phyloP scores from a whole-genome alignment of 768 basidiomycete species.

The Tricholoma terreum region DNA sequence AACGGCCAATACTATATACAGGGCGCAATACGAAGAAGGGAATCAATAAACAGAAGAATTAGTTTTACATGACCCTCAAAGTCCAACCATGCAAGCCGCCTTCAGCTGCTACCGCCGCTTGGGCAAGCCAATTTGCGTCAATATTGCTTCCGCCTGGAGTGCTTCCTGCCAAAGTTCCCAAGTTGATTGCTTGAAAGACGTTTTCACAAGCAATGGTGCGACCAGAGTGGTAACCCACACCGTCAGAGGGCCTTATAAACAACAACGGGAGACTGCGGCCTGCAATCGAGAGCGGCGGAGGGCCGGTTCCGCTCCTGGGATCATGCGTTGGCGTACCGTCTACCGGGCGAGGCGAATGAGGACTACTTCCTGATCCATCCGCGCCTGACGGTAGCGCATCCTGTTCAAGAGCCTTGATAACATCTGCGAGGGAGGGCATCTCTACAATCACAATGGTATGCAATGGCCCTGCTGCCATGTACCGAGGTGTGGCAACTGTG shows the following conservation, averaged over 20 bases:
- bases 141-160: constrained; percentile 45
- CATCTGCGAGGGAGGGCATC: constrained; percentile 72
- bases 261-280: constrained; percentile 74
- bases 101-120: constrained; percentile 63
- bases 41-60: constrained; percentile 12
- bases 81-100: constrained; percentile 76
- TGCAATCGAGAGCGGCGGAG: constrained; percentile 50
- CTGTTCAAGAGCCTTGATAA: constrained; percentile 77
- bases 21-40: neutral
- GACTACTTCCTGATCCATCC: constrained; percentile 36
- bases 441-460: constrained; percentile 86
- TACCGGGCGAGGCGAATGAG: constrained; percentile 28
- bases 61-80: constrained; percentile 66
- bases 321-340: constrained; percentile 25
- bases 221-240: constrained; percentile 88
- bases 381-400: constrained; percentile 49
- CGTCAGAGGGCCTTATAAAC: constrained; percentile 78
- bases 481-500: constrained; percentile 41
- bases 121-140: constrained; percentile 70
- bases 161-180: constrained; percentile 48
- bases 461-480: constrained; percentile 48
- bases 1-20: constrained; percentile 30
- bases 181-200: constrained; percentile 67
- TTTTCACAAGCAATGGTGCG: constrained; percentile 82
- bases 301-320: constrained; percentile 21